Conservation (phyloP, 805 yeast genomes). For the Jamesozyma rosinii region DNA sequence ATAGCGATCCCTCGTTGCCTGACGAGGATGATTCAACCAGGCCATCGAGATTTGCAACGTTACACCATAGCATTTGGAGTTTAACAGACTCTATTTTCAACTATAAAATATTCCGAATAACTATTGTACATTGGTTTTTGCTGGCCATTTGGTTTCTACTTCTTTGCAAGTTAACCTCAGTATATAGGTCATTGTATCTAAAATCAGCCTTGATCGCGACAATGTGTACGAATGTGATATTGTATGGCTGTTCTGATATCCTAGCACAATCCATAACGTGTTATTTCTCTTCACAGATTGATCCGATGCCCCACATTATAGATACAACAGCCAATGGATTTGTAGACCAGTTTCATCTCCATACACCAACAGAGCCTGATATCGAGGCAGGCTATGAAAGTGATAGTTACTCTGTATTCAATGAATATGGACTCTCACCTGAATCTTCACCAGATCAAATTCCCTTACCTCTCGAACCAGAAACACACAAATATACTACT, state of each 20-base stretch:
- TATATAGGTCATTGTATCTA: conserved; percentile 53
- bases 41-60: neutral
- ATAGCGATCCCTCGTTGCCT: neutral
- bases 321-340: conserved; percentile 10
- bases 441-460: conserved; percentile 2
- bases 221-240: conserved; percentile 65
- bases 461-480: neutral
- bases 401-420: conserved; percentile 21
- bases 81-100: conserved; percentile 1
- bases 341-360: conserved; percentile 5
- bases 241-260: conserved; percentile 86
- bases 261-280: conserved; percentile 67
- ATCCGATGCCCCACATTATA: conserved; percentile 18
- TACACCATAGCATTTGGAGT: neutral
- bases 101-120: conserved; percentile 36
- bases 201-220: conserved; percentile 66
- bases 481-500: neutral
- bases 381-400: conserved; percentile 14
- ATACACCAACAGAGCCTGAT: conserved; percentile 2
- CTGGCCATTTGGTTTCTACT: conserved; percentile 41
- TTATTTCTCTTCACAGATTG: conserved; percentile 16
- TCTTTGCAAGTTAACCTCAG: conserved; percentile 44
- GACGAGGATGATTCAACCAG: neutral
- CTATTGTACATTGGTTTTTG: conserved; percentile 48
- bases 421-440: conserved; percentile 21